A percentile compares a stretch with the other conserved stretches of the same genome.
These are phyloP conservation scores for Hanseniaspora vineae DNA, from an alignment of 805 yeast genomes.

Conservation along the genomic window DNA sequence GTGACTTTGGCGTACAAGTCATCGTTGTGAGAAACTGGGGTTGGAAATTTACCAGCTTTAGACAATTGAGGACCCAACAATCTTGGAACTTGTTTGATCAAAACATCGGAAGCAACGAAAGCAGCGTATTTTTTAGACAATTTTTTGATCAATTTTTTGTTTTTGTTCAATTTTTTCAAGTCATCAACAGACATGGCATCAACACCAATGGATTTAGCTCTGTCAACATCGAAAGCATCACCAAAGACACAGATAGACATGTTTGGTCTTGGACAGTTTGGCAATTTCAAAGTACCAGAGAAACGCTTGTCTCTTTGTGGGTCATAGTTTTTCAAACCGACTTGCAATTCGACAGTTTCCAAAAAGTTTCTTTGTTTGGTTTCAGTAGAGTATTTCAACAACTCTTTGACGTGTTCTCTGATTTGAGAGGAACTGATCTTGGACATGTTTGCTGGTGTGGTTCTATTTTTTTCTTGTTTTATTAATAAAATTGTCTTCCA, in stretches of 20 bases:
- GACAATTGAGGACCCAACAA: conserved; percentile 99
- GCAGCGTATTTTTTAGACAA: conserved; percentile 99
- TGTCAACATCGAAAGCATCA: conserved; percentile 99
- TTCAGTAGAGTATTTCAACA: conserved; percentile 79
- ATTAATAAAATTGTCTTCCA: conserved; percentile 58
- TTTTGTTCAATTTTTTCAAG: conserved; percentile 99
- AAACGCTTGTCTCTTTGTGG: conserved; percentile 99
- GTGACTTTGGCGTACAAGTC: conserved; percentile 91
- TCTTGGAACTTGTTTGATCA: conserved; percentile 99
- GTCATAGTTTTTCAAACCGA: conserved; percentile 99
- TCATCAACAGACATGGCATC: conserved; percentile 99
- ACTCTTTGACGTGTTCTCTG: conserved; percentile 91
- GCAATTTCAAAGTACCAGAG: conserved; percentile 98
- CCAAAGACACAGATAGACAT: conserved; percentile 99
- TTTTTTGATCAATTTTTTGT: conserved; percentile 99
- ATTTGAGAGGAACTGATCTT: conserved; percentile 87
- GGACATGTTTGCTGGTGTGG: conserved; percentile 42
- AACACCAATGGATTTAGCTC: conserved; percentile 98
- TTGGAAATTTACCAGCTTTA: conserved; percentile 99
- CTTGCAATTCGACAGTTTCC: conserved; percentile 99
- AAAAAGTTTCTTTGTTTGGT: conserved; percentile 99
- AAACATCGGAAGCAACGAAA: conserved; percentile 97
- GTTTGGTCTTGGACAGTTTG: conserved; percentile 99
- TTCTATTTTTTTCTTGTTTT: conserved; percentile 6
- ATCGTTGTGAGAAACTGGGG: conserved; percentile 99